These are phyloP conservation scores for Eucalyptus cloeziana DNA, from an alignment of 345 rosid species.

Conservation along the genomic window DNA sequence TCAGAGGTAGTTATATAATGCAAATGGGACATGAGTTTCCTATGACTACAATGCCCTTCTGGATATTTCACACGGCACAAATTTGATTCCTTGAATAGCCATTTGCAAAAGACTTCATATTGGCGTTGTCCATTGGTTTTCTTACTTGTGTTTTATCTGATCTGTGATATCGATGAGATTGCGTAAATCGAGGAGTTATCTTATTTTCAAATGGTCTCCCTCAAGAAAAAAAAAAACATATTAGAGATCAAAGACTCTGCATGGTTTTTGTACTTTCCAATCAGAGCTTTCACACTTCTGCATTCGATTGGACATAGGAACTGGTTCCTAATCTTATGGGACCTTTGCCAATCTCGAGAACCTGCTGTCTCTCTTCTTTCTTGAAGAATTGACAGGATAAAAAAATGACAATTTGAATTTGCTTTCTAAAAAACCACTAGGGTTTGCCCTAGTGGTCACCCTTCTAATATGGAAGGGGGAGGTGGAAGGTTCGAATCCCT, in stretches of 20 bases:
- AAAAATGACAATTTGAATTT: background rate
- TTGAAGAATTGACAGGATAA: background rate
- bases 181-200: background rate
- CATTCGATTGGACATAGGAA: background rate
- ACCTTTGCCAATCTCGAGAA: background rate
- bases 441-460: too few species aligned
- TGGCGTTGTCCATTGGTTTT: background rate
- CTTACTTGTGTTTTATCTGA: background rate
- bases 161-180: background rate
- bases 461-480: too few species aligned
- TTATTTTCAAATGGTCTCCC: background rate
- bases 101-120: background rate
- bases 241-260: background rate
- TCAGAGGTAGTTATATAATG: background rate
- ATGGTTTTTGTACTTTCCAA: background rate
- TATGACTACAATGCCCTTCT: background rate
- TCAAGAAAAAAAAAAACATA: background rate
- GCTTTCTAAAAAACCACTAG: background rate
- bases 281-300: background rate
- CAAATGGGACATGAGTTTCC: background rate
- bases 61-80: background rate
- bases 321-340: background rate
- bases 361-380: accelerated
- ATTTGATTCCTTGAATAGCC: background rate
- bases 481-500: too few species aligned